Conservation (phyloP, 306 rosid genomes). For the Malus domestica region ASM211411v1 NC_041801.1:18409501-18410000, state of each 20-base stretch:
- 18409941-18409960: constrained; percentile 23
- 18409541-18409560: constrained; percentile 8
- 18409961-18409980: constrained; percentile 25
- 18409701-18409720: constrained; percentile 2
- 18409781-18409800: constrained; percentile 90
- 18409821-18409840: constrained; percentile 81
- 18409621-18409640: constrained; percentile 93
- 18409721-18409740: constrained; percentile 21
- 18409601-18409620: constrained; percentile 89
- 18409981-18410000: constrained; percentile 19
- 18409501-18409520: background rate
- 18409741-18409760: constrained; percentile 62
- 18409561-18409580: constrained; percentile 51
- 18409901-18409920: constrained; percentile 66
- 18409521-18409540: constrained; percentile 9
- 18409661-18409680: constrained; percentile 89
- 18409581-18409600: constrained; percentile 87
- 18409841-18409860: constrained; percentile 83
- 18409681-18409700: constrained; percentile 5
- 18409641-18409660: constrained; percentile 92
- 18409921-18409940: constrained; percentile 13
- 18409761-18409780: constrained; percentile 93
- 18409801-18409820: constrained; percentile 90
- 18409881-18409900: constrained; percentile 91
- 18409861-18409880: constrained; percentile 75